Percentiles rank a stretch among this genome's conserved stretches.
Evolutionary conservation across 2,329 filamentous ascomycete species (phyloP).

Genomic region (Alternaria sp.): DNA sequence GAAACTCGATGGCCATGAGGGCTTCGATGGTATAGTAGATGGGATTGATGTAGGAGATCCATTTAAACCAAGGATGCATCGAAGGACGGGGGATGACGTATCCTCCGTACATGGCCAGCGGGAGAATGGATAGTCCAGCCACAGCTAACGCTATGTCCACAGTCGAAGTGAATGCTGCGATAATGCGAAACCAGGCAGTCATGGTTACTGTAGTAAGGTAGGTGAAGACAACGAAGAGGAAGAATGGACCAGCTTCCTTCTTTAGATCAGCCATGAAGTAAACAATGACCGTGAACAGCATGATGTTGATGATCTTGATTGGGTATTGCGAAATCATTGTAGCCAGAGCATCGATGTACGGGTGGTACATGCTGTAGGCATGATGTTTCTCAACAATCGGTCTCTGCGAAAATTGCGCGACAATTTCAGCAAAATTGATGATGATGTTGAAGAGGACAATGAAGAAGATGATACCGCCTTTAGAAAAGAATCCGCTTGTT

Average conservation of each 20-base stretch:
- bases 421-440: conserved; percentile 70
- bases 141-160: background rate
- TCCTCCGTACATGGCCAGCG: conserved; percentile 66
- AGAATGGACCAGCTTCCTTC: conserved; percentile 51
- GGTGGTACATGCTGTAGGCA: conserved; percentile 85
- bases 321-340: conserved; percentile 56
- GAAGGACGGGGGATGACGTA: conserved; percentile 70
- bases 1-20: conserved; percentile 61
- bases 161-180: background rate
- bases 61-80: conserved; percentile 55
- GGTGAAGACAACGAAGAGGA: conserved; percentile 52
- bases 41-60: conserved; percentile 74
- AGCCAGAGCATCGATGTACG: conserved; percentile 76
- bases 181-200: background rate
- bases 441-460: conserved; percentile 82
- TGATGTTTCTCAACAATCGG: conserved; percentile 89
- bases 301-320: conserved; percentile 52
- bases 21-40: conserved; percentile 79
- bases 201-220: background rate
- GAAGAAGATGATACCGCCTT: conserved; percentile 75
- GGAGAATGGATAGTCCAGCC: conserved; percentile 59
- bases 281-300: conserved; percentile 52
- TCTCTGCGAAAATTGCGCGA: conserved; percentile 63
- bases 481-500: background rate
- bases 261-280: conserved; percentile 57